Percentiles rank a stretch among this genome's conserved stretches.
These are phyloP conservation scores for Capniomyces stellatus DNA, from an alignment of 371 early-diverging fungal species.

Conservation along the genomic window DNA sequence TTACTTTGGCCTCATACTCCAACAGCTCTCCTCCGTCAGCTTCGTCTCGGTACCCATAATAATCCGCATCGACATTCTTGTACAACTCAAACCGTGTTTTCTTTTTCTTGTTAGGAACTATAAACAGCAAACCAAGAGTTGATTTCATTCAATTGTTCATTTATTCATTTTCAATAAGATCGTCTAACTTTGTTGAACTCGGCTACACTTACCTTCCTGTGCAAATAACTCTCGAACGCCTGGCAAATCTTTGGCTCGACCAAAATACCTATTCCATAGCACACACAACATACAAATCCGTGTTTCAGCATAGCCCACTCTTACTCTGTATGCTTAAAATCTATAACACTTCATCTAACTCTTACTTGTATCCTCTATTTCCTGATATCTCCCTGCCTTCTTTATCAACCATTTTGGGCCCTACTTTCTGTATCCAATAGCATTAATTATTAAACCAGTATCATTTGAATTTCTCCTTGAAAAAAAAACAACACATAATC, in stretches of 20 bases:
- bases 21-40: slow-evolving; percentile 60
- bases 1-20: slow-evolving; percentile 46
- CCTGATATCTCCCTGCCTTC: slow-evolving; percentile 86
- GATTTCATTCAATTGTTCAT: too few relatives aligned
- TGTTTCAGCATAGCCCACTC: too few relatives aligned
- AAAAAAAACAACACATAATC: neutral
- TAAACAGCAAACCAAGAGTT: too few relatives aligned
- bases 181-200: too few relatives aligned
- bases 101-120: slow-evolving; percentile 8
- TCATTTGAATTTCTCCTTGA: too few relatives aligned
- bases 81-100: slow-evolving; percentile 53
- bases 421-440: slow-evolving; percentile 37
- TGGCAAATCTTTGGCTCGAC: slow-evolving; percentile 88
- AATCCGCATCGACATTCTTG: slow-evolving; percentile 74
- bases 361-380: slow-evolving; percentile 75
- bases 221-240: slow-evolving; percentile 87
- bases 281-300: too few relatives aligned
- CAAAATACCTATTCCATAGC: slow-evolving; percentile 57
- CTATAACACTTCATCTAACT: too few relatives aligned
- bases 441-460: too few relatives aligned
- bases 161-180: too few relatives aligned
- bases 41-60: slow-evolving; percentile 90
- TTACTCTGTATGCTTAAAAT: neutral
- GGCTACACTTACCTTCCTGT: slow-evolving; percentile 26
- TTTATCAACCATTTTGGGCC: slow-evolving; percentile 55